A percentile compares a stretch with the other conserved stretches of the same genome.
phyloP scores from a whole-genome alignment of 2,329 filamentous ascomycete species.

The Ascochyta lentis region DNA sequence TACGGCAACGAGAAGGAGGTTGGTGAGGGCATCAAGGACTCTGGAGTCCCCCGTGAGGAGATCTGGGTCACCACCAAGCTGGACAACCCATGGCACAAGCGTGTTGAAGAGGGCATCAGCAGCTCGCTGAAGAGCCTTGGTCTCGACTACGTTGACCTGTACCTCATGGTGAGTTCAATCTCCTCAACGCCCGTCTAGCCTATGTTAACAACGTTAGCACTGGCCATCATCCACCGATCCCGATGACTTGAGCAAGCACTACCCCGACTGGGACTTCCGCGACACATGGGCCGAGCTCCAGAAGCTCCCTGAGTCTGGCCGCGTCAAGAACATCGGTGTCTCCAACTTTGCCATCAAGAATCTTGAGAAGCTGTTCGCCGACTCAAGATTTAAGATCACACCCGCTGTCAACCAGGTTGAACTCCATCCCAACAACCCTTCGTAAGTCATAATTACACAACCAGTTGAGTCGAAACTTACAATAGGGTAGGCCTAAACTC shows the following conservation, averaged over 20 bases:
- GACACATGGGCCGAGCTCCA: conserved; percentile 79
- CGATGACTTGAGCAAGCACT: conserved; percentile 69
- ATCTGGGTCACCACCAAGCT: conserved; percentile 85
- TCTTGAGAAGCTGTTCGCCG: conserved; percentile 73
- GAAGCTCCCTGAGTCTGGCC: conserved; percentile 71
- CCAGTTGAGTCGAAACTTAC: conserved; percentile 12
- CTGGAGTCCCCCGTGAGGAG: conserved; percentile 68
- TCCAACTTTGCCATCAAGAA: conserved; percentile 86
- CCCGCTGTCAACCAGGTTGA: conserved; percentile 83
- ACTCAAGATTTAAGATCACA: conserved; percentile 67
- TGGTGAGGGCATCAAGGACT: conserved; percentile 72
- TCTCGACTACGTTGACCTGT: conserved; percentile 72
- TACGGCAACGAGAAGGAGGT: conserved; percentile 82
- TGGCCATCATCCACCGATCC: conserved; percentile 73
- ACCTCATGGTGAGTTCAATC: conserved; percentile 60
- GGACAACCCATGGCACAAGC: conserved; percentile 75
- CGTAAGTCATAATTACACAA: conserved; percentile 42
- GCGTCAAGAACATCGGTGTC: conserved; percentile 81
- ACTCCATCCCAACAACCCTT: conserved; percentile 80
- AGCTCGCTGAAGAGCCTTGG: conserved; percentile 68
- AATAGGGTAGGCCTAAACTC: conserved; percentile 65
- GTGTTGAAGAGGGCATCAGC: conserved; percentile 65
- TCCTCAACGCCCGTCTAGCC: background rate
- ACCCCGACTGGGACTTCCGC: conserved; percentile 80
- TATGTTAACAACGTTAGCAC: conserved; percentile 34